A percentile compares a stretch with the other conserved stretches of the same genome.
These are phyloP conservation scores for Rhodotorula paludigena DNA, from an alignment of 768 basidiomycete species.

Conservation along the genomic window DNA sequence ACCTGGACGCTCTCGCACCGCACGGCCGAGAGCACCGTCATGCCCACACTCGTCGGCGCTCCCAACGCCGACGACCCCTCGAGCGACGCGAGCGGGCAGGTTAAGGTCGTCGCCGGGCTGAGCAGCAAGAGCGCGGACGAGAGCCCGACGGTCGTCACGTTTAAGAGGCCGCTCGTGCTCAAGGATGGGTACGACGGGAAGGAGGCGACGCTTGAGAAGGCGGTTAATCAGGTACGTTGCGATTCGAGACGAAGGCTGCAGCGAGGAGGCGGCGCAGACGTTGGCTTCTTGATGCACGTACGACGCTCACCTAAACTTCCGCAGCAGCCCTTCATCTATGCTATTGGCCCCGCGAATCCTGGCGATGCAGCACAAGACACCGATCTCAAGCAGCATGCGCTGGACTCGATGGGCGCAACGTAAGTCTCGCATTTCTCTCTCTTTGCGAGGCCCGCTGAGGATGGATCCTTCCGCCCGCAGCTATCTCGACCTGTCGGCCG, in stretches of 20 bases:
- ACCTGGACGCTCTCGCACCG: constrained; percentile 36
- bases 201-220: constrained; percentile 2
- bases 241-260: too few species aligned
- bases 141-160: constrained; percentile 18
- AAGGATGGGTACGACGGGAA: constrained; percentile 3
- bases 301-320: not conserved
- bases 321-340: constrained; percentile 19
- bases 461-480: not conserved
- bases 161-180: constrained; percentile 7
- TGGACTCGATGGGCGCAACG: constrained; percentile 14
- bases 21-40: constrained; percentile 5
- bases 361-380: constrained; percentile 8
- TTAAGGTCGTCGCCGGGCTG: constrained; percentile 13
- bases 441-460: not conserved
- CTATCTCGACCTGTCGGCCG: constrained; percentile 23
- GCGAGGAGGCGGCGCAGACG: too few species aligned
- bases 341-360: constrained; percentile 24
- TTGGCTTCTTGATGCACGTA: not conserved
- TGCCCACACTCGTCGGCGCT: constrained; percentile 16
- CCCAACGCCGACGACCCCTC: not conserved
- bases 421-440: not conserved
- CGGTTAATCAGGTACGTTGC: constrained; percentile 20
- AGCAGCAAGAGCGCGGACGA: not conserved
- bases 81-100: not conserved
- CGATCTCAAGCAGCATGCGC: constrained; percentile 17